phyloP scores from a whole-genome alignment of 73 alveolate genomes.

The Durusdinium trenchii region DNA sequence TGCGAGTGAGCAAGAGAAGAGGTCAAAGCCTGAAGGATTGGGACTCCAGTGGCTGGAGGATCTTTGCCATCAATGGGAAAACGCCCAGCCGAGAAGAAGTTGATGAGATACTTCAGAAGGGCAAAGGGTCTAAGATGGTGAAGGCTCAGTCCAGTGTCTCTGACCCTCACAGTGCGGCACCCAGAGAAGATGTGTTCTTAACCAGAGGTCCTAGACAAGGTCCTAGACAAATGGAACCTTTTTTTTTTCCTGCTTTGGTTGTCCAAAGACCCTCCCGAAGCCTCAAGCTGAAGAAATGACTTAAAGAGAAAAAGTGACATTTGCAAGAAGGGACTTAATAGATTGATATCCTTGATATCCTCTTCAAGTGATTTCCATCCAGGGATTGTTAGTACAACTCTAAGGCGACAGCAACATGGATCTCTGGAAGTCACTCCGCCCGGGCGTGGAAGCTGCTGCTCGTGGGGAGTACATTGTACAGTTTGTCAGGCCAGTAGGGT shows the following conservation, averaged over 20 bases:
- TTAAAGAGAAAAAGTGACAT: too few relatives aligned
- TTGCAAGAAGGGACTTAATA: too few relatives aligned
- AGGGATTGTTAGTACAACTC: too few relatives aligned
- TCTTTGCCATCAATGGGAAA: conserved; percentile 64
- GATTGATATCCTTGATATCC: too few relatives aligned
- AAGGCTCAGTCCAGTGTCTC: conserved; percentile 1
- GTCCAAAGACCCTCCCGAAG: too few relatives aligned
- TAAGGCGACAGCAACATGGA: conserved; percentile 17
- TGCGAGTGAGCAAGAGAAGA: background rate
- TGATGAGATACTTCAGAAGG: conserved; percentile 56
- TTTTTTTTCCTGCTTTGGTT: too few relatives aligned
- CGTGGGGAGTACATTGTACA: conserved; percentile 89
- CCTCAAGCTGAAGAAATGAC: too few relatives aligned
- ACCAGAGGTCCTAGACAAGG: too few relatives aligned
- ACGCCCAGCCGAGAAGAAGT: conserved; percentile 37
- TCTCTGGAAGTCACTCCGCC: background rate
- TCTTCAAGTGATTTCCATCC: too few relatives aligned
- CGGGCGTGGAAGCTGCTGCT: conserved; percentile 63
- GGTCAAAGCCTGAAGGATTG: conserved; percentile 22
- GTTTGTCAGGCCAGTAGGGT: conserved; percentile 41
- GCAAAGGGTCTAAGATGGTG: background rate
- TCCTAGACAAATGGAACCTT: too few relatives aligned
- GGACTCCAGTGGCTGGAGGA: conserved; percentile 49
- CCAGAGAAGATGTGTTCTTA: too few relatives aligned
- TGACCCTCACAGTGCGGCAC: too few relatives aligned